Conservation (phyloP, 495 filamentous ascomycete genomes). For the Xylaria scruposa region DNA sequence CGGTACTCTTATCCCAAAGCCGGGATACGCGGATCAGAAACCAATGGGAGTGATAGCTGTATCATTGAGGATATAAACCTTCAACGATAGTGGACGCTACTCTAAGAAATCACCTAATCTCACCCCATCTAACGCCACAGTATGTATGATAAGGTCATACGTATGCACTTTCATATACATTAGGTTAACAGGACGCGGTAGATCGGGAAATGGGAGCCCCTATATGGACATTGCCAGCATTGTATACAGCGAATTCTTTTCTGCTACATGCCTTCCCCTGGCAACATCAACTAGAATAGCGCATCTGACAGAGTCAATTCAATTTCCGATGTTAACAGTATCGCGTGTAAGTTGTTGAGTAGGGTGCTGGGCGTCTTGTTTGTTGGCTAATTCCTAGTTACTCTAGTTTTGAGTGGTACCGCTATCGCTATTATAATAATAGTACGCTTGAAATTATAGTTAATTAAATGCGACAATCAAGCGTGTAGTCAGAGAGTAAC, state of each 20-base stretch:
- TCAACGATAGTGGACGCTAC: background rate
- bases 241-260: background rate
- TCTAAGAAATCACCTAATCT: background rate
- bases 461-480: background rate
- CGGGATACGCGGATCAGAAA: background rate
- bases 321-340: background rate
- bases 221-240: background rate
- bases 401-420: background rate
- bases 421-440: background rate
- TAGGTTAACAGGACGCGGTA: background rate
- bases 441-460: background rate
- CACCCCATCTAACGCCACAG: background rate
- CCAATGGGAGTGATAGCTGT: slow-evolving; percentile 14
- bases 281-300: background rate
- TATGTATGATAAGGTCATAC: background rate
- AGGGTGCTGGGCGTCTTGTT: background rate
- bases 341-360: background rate
- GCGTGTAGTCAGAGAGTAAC: background rate
- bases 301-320: background rate
- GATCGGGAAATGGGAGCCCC: background rate
- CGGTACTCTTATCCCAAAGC: slow-evolving; percentile 16
- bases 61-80: background rate
- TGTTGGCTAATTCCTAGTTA: background rate
- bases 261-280: background rate
- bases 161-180: background rate